These are phyloP conservation scores for Hsuehochloa calcarea DNA, from an alignment of 176 grass and related monocot species.

Conservation along the genomic window DNA sequence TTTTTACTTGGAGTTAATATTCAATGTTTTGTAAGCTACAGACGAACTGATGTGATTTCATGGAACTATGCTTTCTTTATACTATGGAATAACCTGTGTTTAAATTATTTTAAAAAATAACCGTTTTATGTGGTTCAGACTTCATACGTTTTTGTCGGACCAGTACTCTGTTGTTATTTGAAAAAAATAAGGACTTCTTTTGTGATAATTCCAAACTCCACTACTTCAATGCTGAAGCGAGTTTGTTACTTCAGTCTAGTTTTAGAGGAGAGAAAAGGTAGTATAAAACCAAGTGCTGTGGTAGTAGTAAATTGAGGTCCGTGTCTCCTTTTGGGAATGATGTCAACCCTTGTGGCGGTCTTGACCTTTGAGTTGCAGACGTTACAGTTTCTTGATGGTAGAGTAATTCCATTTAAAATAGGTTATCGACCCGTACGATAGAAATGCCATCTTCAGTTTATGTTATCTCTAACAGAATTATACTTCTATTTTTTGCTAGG, in stretches of 20 bases:
- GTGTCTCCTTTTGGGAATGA: neutral
- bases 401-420: neutral
- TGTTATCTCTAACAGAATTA: neutral
- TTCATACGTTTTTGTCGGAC: neutral
- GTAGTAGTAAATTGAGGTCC: neutral
- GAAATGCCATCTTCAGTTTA: neutral
- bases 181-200: neutral
- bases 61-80: neutral
- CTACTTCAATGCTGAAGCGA: neutral
- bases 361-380: conserved; percentile 13
- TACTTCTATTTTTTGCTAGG: conserved; percentile 45
- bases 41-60: neutral
- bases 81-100: neutral
- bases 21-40: neutral
- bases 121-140: neutral
- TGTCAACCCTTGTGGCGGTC: neutral
- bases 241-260: neutral
- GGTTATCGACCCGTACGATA: neutral
- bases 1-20: neutral
- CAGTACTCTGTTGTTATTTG: neutral
- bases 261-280: conserved; percentile 5
- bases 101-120: neutral
- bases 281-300: neutral
- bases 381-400: neutral
- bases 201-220: neutral